A percentile compares a stretch with the other conserved stretches of the same genome.
These are phyloP conservation scores for Nepenthes mirabilis DNA, from an alignment of 148 eudicot genomes.

Conservation along the genomic window DNA sequence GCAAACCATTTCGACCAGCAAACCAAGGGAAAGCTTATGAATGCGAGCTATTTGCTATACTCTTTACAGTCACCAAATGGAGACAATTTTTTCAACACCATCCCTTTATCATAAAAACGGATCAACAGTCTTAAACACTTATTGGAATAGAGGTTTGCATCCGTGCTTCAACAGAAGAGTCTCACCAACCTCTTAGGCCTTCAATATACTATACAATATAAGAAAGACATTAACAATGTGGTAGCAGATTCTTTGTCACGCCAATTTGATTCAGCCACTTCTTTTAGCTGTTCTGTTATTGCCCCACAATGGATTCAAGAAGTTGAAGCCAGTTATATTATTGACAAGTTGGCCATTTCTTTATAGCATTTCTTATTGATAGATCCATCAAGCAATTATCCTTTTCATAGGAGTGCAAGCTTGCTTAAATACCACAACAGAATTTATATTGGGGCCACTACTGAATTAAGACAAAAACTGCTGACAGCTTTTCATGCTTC, in stretches of 20 bases:
- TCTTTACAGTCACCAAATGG: slow-evolving; percentile 3
- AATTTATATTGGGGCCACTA: not conserved
- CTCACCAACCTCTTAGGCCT: not conserved
- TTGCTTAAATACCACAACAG: too few relatives aligned
- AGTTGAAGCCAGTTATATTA: not conserved
- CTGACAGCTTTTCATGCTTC: not conserved
- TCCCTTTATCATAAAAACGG: not conserved
- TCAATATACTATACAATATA: not conserved
- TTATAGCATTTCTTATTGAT: not conserved
- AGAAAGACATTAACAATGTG: not conserved
- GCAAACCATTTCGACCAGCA: not conserved
- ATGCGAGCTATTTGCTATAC: slow-evolving; percentile 8
- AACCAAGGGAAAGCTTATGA: not conserved
- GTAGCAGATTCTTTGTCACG: slow-evolving; percentile 9
- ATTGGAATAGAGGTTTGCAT: not conserved
- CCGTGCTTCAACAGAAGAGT: not conserved
- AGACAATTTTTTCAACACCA: not conserved
- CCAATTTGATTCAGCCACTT: not conserved
- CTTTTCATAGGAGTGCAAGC: too few relatives aligned
- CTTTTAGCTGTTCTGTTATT: not conserved
- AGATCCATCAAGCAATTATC: too few relatives aligned
- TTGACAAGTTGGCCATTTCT: not conserved
- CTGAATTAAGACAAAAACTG: not conserved
- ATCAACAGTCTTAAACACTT: slow-evolving; percentile 7
- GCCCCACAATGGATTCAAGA: not conserved